These are phyloP conservation scores for Danielia reshetovae DNA, from an alignment of 805 yeast species.

Conservation along the genomic window DNA sequence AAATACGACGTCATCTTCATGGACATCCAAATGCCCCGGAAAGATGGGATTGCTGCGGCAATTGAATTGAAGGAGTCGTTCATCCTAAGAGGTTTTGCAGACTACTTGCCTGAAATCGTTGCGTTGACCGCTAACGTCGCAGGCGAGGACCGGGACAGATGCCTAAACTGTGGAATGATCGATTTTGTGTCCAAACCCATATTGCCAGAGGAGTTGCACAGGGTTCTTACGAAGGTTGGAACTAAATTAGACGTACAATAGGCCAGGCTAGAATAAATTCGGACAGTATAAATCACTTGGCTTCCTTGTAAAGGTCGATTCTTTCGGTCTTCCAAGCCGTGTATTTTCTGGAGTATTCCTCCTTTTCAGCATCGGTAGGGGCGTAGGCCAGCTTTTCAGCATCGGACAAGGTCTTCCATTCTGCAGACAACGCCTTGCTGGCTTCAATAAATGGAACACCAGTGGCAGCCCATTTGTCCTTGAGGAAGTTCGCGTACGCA, in stretches of 20 bases:
- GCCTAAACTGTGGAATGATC: constrained; percentile 48
- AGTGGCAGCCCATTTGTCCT: constrained; percentile 22
- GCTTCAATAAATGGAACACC: constrained; percentile 21
- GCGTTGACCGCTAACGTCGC: constrained; percentile 54
- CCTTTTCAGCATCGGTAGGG: constrained; percentile 16
- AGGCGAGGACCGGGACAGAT: constrained; percentile 46
- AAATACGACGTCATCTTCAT: constrained; percentile 50
- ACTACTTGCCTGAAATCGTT: constrained; percentile 34
- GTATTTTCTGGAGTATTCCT: constrained; percentile 18
- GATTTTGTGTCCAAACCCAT: constrained; percentile 53
- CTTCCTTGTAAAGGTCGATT: constrained; percentile 18
- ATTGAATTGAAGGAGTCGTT: constrained; percentile 33
- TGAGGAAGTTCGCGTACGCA: constrained; percentile 28
- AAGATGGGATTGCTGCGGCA: constrained; percentile 55
- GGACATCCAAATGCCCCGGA: constrained; percentile 54
- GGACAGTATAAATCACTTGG: neutral
- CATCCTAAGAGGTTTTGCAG: constrained; percentile 13
- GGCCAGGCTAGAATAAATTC: neutral
- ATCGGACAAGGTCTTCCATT: constrained; percentile 29
- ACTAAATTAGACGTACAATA: neutral
- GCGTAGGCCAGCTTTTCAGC: constrained; percentile 26
- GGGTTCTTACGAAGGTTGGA: constrained; percentile 25
- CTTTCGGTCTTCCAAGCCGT: constrained; percentile 31
- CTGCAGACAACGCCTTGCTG: constrained; percentile 21
- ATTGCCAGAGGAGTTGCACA: constrained; percentile 40